Evolutionary conservation across 208 protist species (phyloP), one percentile per base, ranked within the genome.

Genomic region (Crithidia sp.): DNA sequence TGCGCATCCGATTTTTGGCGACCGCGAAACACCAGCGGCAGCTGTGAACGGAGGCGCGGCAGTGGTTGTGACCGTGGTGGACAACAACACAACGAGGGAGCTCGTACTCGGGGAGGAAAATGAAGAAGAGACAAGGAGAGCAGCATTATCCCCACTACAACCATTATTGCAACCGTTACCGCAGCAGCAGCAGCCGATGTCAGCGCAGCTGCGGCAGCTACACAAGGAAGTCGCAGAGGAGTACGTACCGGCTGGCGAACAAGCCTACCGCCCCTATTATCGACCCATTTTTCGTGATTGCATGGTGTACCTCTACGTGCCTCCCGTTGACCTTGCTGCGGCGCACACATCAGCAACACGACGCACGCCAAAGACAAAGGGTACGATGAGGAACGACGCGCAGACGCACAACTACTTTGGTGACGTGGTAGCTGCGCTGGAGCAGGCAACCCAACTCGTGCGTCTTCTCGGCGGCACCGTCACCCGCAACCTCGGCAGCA

Each of bases 401-500:
- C 45, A 49, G 9, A 49, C 45, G 7, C 39, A 47, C 19, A 68
- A 17, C 7, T 67, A 62, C 49, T n/a, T 82, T 3, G 66, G 63
- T 0, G 74, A 77, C 60, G 80, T 71, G 53, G 61, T 74, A n/a
- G 80, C 73, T 3, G 81, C 77, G 39, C 67, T 78, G 13, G 71
- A 80, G 71, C 81, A 86, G 60, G 87, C 84, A 39, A 78, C 75
- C 49, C 79, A 86, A 68, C 71, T 95, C 2, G 59, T 95, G 14
- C 87, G 86, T 19, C 45, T 86, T 16, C 80, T 95, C 17, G 90
- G 90, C 39, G 90, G 88, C 5, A 83, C 82, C 53, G 79, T 92
- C 12, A 86, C 85, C 44, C 79, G 86, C 52, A 84, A 71, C 57
- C 47, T 80, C 12, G 62, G 58, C 41, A 82, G 83, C 52, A 58